Conservation (phyloP, 805 yeast species). For the Allodekkera sacchari region DNA sequence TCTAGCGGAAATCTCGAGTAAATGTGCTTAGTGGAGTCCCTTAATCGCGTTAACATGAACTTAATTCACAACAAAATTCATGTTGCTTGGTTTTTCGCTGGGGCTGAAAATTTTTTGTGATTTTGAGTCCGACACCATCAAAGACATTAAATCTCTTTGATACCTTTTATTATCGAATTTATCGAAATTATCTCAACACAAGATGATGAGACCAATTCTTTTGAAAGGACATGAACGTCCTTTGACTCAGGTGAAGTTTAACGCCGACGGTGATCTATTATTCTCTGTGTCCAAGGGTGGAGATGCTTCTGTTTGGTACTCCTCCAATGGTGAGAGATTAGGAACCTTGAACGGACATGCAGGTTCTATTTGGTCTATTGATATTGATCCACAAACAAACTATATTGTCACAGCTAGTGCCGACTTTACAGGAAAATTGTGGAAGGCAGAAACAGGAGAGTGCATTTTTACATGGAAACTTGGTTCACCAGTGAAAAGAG, state of each 20-base stretch:
- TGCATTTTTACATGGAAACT: conserved; percentile 64
- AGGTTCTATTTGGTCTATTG: conserved; percentile 95
- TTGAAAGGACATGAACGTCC: conserved; percentile 97
- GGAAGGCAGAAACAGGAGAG: conserved; percentile 77
- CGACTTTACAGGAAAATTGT: conserved; percentile 75
- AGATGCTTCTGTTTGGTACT: conserved; percentile 86
- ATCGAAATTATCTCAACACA: too few species aligned
- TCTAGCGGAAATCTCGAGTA: too few species aligned
- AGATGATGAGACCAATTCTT: conserved; percentile 56
- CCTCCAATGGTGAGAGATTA: conserved; percentile 91
- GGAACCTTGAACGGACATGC: conserved; percentile 86
- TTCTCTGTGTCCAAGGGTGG: conserved; percentile 90
- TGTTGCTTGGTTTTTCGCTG: too few species aligned
- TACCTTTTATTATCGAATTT: too few species aligned
- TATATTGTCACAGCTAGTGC: conserved; percentile 85
- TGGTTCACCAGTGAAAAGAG: conserved; percentile 85
- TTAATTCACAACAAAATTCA: too few species aligned
- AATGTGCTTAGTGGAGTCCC: too few species aligned
- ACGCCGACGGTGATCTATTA: conserved; percentile 89
- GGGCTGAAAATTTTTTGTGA: too few species aligned
- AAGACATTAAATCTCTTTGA: too few species aligned
- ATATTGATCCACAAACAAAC: conserved; percentile 63
- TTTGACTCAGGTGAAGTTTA: conserved; percentile 90
- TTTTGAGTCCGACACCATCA: too few species aligned
- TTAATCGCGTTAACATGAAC: too few species aligned